These are phyloP conservation scores for Penicillium olsonii DNA, from an alignment of 2,329 filamentous ascomycete genomes.

Conservation along the genomic window DNA sequence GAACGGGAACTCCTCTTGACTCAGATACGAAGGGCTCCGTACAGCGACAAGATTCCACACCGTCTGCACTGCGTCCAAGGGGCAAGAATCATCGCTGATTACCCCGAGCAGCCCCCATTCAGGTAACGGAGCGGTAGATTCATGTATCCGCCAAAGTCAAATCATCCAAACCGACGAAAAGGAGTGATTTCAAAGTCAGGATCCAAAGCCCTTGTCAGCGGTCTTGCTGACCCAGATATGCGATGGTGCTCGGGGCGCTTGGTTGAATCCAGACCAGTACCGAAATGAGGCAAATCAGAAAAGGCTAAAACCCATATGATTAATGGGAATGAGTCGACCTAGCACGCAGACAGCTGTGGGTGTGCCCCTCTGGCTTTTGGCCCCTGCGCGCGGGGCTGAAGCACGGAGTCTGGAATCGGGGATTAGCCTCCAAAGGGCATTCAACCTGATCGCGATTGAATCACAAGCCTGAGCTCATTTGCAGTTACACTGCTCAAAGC, in stretches of 20 bases:
- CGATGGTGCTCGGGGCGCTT: constrained; percentile 9
- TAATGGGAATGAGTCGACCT: background rate
- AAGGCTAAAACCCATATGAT: background rate
- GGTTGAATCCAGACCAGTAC: constrained; percentile 3
- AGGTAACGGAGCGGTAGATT: background rate
- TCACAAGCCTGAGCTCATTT: too few species aligned
- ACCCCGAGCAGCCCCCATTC: background rate
- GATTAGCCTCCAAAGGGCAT: constrained; percentile 8
- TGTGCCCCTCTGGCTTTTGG: background rate
- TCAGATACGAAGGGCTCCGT: too few species aligned
- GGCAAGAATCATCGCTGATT: background rate
- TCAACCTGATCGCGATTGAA: constrained; percentile 9
- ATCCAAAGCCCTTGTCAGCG: constrained; percentile 1
- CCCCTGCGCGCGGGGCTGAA: constrained; percentile 3
- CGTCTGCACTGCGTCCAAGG: background rate
- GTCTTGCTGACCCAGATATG: background rate
- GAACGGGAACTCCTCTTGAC: background rate
- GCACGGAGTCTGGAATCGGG: constrained; percentile 5
- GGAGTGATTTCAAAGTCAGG: background rate
- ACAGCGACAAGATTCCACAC: background rate
- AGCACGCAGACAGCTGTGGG: background rate
- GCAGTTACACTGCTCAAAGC: too few species aligned
- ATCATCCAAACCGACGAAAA: background rate
- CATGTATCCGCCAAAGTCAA: constrained; percentile 1
- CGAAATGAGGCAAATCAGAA: constrained; percentile 3